Evolutionary conservation across 2,329 filamentous ascomycete species (phyloP).

Genomic region (Aaosphaeria arxii): DNA sequence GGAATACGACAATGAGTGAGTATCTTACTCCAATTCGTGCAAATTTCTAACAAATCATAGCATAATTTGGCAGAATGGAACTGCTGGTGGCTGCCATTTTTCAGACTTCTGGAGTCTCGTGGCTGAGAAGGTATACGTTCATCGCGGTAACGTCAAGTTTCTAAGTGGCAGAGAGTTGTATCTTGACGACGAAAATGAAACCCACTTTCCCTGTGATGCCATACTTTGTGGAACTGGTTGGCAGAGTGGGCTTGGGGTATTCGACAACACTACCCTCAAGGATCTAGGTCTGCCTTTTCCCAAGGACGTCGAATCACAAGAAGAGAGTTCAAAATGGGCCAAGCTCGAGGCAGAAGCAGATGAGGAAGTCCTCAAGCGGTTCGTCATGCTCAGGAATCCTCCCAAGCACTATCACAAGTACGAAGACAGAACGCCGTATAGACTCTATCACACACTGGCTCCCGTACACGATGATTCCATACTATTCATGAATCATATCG

Average conservation of each 20-base stretch:
- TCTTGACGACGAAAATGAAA: slow-evolving; percentile 8
- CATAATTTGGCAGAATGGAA: slow-evolving; percentile 20
- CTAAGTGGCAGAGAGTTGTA: slow-evolving; percentile 7
- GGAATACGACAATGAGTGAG: slow-evolving; percentile 10
- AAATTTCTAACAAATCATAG: background rate
- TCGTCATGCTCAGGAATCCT: slow-evolving; percentile 10
- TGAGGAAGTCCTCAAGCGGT: slow-evolving; percentile 1
- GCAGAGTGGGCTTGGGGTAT: slow-evolving; percentile 6
- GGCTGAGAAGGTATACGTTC: slow-evolving; percentile 18
- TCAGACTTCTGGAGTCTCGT: slow-evolving; percentile 22
- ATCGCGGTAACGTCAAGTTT: slow-evolving; percentile 13
- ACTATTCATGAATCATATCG: slow-evolving; percentile 15
- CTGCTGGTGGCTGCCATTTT: slow-evolving; percentile 15
- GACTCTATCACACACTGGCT: slow-evolving; percentile 11
- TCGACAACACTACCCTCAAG: slow-evolving; percentile 3
- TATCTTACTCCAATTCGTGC: background rate
- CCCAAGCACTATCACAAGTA: slow-evolving; percentile 3
- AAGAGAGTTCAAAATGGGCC: slow-evolving; percentile 7
- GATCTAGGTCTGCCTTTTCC: slow-evolving; percentile 7
- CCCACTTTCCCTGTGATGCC: slow-evolving; percentile 15
- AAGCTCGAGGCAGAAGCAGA: slow-evolving; percentile 7
- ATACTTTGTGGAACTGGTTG: slow-evolving; percentile 27
- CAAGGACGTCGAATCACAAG: background rate
- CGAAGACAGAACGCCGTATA: slow-evolving; percentile 9
- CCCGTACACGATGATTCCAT: slow-evolving; percentile 12